Percentiles rank a stretch among this genome's conserved stretches.
Evolutionary conservation across 441 rosid genomes (phyloP).

Genomic region (Eugenia klotzschiana): DNA sequence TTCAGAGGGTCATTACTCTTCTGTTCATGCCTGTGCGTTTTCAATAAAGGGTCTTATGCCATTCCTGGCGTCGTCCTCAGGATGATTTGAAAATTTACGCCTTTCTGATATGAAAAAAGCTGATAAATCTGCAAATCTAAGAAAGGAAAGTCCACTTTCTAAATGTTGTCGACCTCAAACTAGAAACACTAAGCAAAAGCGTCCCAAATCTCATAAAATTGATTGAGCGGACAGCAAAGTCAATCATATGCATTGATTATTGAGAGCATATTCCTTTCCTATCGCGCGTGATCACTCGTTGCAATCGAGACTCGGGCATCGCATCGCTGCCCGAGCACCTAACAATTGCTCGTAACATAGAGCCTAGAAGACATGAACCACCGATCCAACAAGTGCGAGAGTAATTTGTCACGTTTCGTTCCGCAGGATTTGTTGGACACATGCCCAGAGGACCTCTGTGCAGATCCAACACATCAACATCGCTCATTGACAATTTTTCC

Average conservation of each 20-base stretch:
- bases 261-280: neutral
- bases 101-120: neutral
- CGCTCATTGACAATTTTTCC: neutral
- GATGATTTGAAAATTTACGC: neutral
- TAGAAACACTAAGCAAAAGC: neutral
- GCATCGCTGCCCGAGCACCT: neutral
- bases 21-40: neutral
- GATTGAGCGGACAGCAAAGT: accelerated
- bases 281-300: neutral
- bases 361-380: neutral
- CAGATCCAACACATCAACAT: neutral
- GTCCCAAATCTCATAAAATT: neutral
- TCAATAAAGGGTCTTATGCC: neutral
- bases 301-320: neutral
- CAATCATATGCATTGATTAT: too few species aligned
- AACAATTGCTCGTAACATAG: neutral
- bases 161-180: neutral
- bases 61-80: neutral
- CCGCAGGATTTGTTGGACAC: neutral
- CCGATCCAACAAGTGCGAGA: too few species aligned
- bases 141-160: neutral
- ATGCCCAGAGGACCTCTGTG: neutral
- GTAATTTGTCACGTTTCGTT: neutral
- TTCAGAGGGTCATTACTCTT: neutral
- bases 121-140: neutral